A percentile compares a stretch with the other conserved stretches of the same genome.
Conservation (phyloP, 169 alveolate genomes). For the Cryptosporidium viatorum region DNA sequence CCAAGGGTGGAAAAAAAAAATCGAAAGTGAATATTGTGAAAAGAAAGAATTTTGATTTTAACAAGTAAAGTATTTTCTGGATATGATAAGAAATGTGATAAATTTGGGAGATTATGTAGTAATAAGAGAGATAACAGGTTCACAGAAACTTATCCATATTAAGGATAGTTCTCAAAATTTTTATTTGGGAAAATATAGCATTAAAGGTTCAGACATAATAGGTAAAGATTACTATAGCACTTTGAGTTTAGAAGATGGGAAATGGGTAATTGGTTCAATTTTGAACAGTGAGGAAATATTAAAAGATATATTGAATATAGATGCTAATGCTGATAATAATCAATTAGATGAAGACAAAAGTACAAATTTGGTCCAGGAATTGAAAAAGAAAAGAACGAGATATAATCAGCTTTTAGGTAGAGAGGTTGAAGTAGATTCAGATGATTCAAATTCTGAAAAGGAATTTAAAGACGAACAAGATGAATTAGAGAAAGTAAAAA, state of each 20-base stretch:
- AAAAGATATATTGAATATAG: constrained; percentile 24
- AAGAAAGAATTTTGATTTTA: no score
- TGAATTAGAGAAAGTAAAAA: constrained; percentile 6
- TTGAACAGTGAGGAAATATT: constrained; percentile 50
- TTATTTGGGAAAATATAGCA: constrained; percentile 45
- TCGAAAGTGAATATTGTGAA: background rate
- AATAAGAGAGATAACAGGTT: constrained; percentile 56
- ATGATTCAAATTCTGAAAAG: background rate
- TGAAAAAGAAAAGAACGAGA: constrained; percentile 13
- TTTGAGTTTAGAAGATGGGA: constrained; percentile 45
- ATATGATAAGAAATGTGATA: background rate
- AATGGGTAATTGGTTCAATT: constrained; percentile 53
- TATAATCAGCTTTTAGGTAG: constrained; percentile 27
- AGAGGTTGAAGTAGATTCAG: constrained; percentile 16
- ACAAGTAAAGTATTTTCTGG: background rate
- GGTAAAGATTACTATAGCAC: constrained; percentile 54
- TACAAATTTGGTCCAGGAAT: background rate
- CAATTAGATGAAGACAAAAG: constrained; percentile 13
- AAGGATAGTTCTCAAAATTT: constrained; percentile 8
- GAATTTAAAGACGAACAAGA: background rate
- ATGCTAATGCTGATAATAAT: background rate
- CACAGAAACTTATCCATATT: constrained; percentile 42
- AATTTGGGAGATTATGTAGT: constrained; percentile 35
- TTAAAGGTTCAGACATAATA: constrained; percentile 61
- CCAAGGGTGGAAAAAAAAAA: background rate